Base-by-base conservation (phyloP, 2,329 filamentous ascomycete species). In the Orbilia brochopaga region DNA sequence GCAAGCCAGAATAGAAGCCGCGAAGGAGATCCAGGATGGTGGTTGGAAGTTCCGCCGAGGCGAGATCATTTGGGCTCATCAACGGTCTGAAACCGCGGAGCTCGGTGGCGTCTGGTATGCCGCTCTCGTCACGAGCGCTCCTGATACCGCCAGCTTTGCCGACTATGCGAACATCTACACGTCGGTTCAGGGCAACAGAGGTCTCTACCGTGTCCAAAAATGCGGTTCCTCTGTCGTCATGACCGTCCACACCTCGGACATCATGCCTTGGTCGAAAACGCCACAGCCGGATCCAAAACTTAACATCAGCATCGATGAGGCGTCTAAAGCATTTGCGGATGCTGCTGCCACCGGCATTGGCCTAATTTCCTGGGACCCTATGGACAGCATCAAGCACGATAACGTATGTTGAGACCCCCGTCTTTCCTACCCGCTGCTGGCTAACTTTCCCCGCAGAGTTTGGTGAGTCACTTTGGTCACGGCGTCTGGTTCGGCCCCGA, bases 171-270 rank as follows among this genome's bases (percentile, higher is more conserved):
- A 70, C 21, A 54, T 63, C 7, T 70, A 42, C 30, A 59, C 37
- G 17, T 57, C 40, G 2, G 30, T 48, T 2, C 58, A 70, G 21
- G 51, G 32, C 6, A 54, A 51, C 15, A n/a, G 66, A 11, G 58
- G 59, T 1, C 30, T 64, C 13, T 70, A 70, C 32, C 59, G 66
- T 5, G 54, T 70, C 30, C 66, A 70, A 23, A 70, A 64, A 27
- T 70, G 66, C 19, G 66, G 66, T 1, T 54, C 63, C 27, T 13
- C 50, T 2, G 61, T 19, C 19, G 60, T 70, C 37, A 44, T 55
- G 37, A 58, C 56, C 46, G 55, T 55, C 17, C 61, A 64, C 21
- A 24, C 61, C 15, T 64, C 54, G 19, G 40, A 70, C 10, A 37
- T 70, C 19, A 46, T 70, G 4, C 66, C 66, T 2, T 70, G 59